Evolutionary conservation across 1,139 yeast genomes (phyloP).

Genomic region (Hansenula sp.): DNA sequence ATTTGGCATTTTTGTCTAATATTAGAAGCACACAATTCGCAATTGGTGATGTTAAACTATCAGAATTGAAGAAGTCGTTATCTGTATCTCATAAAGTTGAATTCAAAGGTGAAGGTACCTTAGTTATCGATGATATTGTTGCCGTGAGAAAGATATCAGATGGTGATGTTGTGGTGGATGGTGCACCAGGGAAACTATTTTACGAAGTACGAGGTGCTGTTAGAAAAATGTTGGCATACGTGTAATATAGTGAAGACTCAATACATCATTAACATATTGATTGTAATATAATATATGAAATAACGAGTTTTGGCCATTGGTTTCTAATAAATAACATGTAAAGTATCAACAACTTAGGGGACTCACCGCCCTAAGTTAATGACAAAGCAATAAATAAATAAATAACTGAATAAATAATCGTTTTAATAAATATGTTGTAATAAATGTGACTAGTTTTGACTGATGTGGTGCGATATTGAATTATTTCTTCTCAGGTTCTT

Average conservation of each 20-base stretch:
- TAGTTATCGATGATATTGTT: slow-evolving; percentile 77
- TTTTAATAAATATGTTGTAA: background rate
- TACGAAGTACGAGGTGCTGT: slow-evolving; percentile 77
- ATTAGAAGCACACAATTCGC: slow-evolving; percentile 41
- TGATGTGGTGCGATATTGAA: background rate
- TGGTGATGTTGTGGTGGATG: slow-evolving; percentile 83
- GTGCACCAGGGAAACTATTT: slow-evolving; percentile 71
- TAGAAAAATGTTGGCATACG: slow-evolving; percentile 77
- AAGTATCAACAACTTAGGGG: too few relatives aligned
- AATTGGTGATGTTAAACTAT: slow-evolving; percentile 84
- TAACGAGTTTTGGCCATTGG: background rate
- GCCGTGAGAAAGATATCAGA: slow-evolving; percentile 76
- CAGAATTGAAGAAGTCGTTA: slow-evolving; percentile 71
- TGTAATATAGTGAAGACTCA: slow-evolving; percentile 26
- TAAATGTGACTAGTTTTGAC: background rate
- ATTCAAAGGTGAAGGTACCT: slow-evolving; percentile 88
- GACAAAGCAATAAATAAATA: background rate
- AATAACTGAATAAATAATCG: background rate
- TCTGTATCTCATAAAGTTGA: slow-evolving; percentile 65
- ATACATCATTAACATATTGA: background rate
- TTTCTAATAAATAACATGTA: background rate
- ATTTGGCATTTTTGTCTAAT: slow-evolving; percentile 16
- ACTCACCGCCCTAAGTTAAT: too few relatives aligned
- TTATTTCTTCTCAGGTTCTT: background rate
- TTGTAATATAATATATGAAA: background rate